Evolutionary conservation across 2,329 filamentous ascomycete species (phyloP).

Genomic region (Rhinocladiella mackenziei): DNA sequence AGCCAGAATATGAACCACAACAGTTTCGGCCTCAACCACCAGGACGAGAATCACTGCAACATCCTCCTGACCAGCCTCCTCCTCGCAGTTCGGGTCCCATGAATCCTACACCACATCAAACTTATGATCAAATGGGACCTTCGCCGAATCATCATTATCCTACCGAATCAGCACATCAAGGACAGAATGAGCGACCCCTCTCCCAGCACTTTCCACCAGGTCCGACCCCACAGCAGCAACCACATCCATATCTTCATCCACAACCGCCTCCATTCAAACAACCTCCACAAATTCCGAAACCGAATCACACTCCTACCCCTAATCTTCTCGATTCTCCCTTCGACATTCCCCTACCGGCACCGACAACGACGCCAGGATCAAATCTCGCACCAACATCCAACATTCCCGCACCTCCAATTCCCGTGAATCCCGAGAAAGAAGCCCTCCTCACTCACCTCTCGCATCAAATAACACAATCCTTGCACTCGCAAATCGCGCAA

Average conservation of each 20-base stretch:
- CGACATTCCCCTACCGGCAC: slow-evolving; percentile 52
- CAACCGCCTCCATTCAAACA: slow-evolving; percentile 22
- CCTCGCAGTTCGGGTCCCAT: neutral
- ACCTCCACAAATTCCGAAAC: slow-evolving; percentile 23
- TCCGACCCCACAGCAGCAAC: slow-evolving; percentile 10
- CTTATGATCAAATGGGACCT: slow-evolving; percentile 7
- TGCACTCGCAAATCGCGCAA: slow-evolving; percentile 65
- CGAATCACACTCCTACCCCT: slow-evolving; percentile 37
- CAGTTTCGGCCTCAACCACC: slow-evolving; percentile 28
- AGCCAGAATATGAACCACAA: slow-evolving; percentile 17
- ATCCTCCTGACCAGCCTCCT: slow-evolving; percentile 14
- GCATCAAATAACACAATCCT: slow-evolving; percentile 62
- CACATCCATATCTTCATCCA: slow-evolving; percentile 25
- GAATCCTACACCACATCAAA: slow-evolving; percentile 8
- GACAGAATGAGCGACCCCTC: slow-evolving; percentile 2
- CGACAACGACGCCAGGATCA: slow-evolving; percentile 49
- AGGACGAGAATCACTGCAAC: slow-evolving; percentile 12
- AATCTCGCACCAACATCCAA: slow-evolving; percentile 34
- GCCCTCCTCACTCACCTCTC: slow-evolving; percentile 75
- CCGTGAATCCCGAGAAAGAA: slow-evolving; percentile 94
- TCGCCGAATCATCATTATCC: no score
- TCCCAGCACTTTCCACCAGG: slow-evolving; percentile 9
- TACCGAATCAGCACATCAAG: slow-evolving; percentile 9
- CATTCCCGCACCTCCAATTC: slow-evolving; percentile 74
- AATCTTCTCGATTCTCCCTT: slow-evolving; percentile 63